Conservation (phyloP, 345 rosid genomes). For the Stellera chamaejasme region DNA sequence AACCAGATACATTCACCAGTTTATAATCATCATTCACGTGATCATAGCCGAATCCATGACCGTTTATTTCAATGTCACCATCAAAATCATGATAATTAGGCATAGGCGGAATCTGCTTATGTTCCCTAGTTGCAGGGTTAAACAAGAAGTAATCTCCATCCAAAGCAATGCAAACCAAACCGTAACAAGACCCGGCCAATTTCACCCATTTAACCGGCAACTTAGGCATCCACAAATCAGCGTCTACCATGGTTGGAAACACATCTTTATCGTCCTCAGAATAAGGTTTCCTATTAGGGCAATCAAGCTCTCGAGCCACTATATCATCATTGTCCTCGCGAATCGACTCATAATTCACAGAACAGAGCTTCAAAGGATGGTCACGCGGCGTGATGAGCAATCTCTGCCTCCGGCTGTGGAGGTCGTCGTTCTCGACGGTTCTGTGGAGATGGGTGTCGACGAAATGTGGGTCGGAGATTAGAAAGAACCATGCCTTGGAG, state of each 20-base stretch:
- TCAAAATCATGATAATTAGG: neutral
- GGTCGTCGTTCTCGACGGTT: conserved; percentile 3
- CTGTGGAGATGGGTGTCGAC: conserved; percentile 24
- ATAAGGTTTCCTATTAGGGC: conserved; percentile 10
- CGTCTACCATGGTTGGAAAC: conserved; percentile 21
- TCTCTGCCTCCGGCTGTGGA: conserved; percentile 8
- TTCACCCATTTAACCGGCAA: conserved; percentile 16
- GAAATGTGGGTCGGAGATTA: conserved; percentile 24
- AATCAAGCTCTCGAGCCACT: conserved; percentile 16
- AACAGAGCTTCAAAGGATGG: conserved; percentile 7
- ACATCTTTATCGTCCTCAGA: conserved; percentile 19
- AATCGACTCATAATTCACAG: conserved; percentile 14
- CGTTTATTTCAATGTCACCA: neutral
- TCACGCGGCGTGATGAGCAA: conserved; percentile 8
- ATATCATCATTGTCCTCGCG: conserved; percentile 10
- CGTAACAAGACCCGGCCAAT: conserved; percentile 35
- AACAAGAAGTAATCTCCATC: conserved; percentile 26
- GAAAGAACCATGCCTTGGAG: conserved; percentile 24
- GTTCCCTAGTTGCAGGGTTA: conserved; percentile 38
- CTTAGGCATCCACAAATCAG: conserved; percentile 6
- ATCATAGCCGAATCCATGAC: conserved; percentile 33
- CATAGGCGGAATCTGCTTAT: conserved; percentile 18
- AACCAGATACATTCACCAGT: conserved; percentile 15
- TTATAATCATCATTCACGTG: conserved; percentile 26
- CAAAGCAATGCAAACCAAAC: conserved; percentile 33